A percentile compares a stretch with the other conserved stretches of the same genome.
phyloP scores from a whole-genome alignment of 2,329 filamentous ascomycete species.

The Laburnicola sp. region DNA sequence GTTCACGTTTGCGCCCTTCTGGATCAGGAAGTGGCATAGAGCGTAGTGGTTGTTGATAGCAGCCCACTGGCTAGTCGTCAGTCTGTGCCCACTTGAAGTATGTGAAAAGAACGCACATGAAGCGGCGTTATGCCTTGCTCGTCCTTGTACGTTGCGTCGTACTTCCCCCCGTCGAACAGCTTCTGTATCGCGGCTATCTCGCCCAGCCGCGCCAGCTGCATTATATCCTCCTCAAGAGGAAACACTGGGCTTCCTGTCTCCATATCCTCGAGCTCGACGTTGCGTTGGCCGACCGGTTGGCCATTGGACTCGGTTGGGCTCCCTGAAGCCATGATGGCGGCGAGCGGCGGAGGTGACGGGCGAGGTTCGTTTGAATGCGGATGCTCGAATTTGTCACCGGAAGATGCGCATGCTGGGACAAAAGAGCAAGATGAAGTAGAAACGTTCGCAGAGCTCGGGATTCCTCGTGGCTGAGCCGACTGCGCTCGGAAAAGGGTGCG shows the following conservation, averaged over 20 bases:
- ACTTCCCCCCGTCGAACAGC: constrained; percentile 81
- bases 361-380: not conserved
- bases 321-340: constrained; percentile 32
- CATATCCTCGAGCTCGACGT: constrained; percentile 46
- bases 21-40: constrained; percentile 93
- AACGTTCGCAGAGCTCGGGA: not conserved
- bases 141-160: constrained; percentile 80
- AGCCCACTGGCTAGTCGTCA: constrained; percentile 71
- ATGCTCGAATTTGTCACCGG: not conserved
- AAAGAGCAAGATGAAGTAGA: not conserved
- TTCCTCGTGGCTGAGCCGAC: not conserved
- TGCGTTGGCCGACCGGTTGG: constrained; percentile 25
- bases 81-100: not conserved
- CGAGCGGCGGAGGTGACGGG: constrained; percentile 19
- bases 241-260: constrained; percentile 41
- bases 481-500: not conserved
- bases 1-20: constrained; percentile 85
- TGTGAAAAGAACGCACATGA: constrained; percentile 64
- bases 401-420: constrained; percentile 1
- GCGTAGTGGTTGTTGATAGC: constrained; percentile 98
- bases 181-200: constrained; percentile 86
- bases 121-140: constrained; percentile 93
- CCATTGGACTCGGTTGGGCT: constrained; percentile 27
- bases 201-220: constrained; percentile 90
- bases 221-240: constrained; percentile 76